Base-by-base conservation (phyloP, 306 rosid genomes). In the Citrullus amarus region DNA sequence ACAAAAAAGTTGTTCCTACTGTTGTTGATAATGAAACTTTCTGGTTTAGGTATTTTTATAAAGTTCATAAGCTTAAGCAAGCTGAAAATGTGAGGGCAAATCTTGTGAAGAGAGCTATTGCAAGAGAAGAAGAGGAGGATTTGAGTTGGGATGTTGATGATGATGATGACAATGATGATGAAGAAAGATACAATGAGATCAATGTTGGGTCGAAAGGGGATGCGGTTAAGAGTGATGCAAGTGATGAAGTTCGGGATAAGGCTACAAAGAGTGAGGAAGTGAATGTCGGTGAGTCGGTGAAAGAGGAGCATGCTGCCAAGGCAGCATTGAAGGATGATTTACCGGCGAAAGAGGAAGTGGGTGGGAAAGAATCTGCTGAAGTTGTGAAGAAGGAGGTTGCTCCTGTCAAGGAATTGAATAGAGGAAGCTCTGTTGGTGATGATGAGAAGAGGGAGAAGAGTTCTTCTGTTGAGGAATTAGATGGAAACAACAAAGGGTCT, bases 71-170 rank as follows among this genome's bases (percentile, higher is more conserved):
- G 89, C 81, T 91, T 43, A 86, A 87, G 88, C 88, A 84, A 81
- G 92, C 91, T 22, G 92, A 91, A 79, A 85, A 89, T 65, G 84
- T 84, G 3, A 93, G 92, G 84, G 88, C 83, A 34, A 93, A 85
- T 81, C 86, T 91, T 78, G 97, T 93, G 78, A 89, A 85, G 81
- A 75, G 91, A 17, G 91, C 88, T 22, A 90, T 91, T 51, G 85
- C 92, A 1, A 80, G 78, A 65, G 90, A 88, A 50, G 87, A 81
- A 69, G 96, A 93, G n/a, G 96, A 93, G 86, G 96, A 91, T 12
- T 82, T 93, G 89, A 93, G 96, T 78, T 93, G 98, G 98, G 98
- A 91, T 82, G 87, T 93, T 66, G 96, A 90, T 82, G 97, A 89
- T 36, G 97, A 88, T 1, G 91, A 91, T 79, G 87, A 91, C 60